A percentile compares a stretch with the other conserved stretches of the same genome.
phyloP scores from a whole-genome alignment of 2,329 filamentous ascomycete species.

The Blumeriella jaapii region DNA sequence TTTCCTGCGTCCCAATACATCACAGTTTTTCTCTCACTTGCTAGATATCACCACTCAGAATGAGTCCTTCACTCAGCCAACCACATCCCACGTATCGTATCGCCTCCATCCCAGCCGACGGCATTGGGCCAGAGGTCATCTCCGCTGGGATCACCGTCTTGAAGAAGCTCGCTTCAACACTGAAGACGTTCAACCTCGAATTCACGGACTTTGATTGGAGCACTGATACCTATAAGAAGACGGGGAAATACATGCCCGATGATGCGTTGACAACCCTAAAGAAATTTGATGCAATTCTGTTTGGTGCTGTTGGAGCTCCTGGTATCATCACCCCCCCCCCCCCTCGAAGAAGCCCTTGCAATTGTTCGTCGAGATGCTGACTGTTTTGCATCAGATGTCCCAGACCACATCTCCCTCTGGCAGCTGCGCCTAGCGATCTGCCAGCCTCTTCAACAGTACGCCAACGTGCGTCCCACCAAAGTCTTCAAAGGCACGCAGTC shows the following conservation, averaged over 20 bases:
- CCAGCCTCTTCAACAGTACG: conserved; percentile 52
- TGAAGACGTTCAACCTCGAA: conserved; percentile 46
- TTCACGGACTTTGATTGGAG: conserved; percentile 52
- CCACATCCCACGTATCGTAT: conserved; percentile 33
- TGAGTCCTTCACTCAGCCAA: conserved; percentile 1
- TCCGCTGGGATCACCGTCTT: conserved; percentile 49
- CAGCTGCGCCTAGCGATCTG: conserved; percentile 51
- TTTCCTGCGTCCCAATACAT: too few species aligned
- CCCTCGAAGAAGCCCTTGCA: too few species aligned
- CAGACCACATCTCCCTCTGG: conserved; percentile 58
- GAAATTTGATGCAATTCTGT: conserved; percentile 47
- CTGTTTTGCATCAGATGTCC: conserved; percentile 34
- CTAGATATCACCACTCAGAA: not conserved
- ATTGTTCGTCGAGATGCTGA: too few species aligned
- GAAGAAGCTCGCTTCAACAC: conserved; percentile 37
- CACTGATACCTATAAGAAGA: conserved; percentile 44
- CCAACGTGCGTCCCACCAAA: conserved; percentile 51
- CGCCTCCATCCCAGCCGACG: conserved; percentile 50
- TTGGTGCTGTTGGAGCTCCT: conserved; percentile 47
- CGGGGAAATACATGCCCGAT: conserved; percentile 47
- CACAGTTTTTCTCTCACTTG: not conserved
- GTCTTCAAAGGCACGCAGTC: conserved; percentile 46
- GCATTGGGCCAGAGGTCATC: conserved; percentile 54
- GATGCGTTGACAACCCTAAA: conserved; percentile 42
- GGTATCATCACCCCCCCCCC: too few species aligned